phyloP scores from a whole-genome alignment of 225 moss, liverwort and hornwort genomes.

The Bryoerythrophyllum caledonicum region DNA sequence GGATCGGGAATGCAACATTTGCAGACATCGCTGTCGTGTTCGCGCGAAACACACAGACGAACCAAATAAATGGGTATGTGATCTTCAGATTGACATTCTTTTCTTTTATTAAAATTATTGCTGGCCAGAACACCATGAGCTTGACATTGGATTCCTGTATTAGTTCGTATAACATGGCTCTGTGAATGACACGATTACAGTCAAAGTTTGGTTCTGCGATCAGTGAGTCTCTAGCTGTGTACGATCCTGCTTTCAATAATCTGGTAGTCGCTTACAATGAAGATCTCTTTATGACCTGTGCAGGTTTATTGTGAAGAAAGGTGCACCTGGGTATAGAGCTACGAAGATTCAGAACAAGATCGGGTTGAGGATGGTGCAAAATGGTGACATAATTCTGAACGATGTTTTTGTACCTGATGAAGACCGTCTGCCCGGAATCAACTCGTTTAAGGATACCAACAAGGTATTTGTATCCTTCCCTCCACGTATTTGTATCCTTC shows the following conservation, averaged over 20 bases:
- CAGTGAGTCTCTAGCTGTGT: background rate
- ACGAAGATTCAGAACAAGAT: conserved; percentile 99
- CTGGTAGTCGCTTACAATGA: background rate
- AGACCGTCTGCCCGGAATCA: conserved; percentile 78
- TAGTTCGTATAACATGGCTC: background rate
- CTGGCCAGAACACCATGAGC: background rate
- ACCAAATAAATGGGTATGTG: conserved; percentile 91
- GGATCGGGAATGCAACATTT: conserved; percentile 98
- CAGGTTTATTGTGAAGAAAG: conserved; percentile 91
- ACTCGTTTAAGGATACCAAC: conserved; percentile 82
- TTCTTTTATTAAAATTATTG: background rate
- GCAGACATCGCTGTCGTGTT: conserved; percentile 87
- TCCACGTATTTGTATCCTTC: conserved; percentile 33
- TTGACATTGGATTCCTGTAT: background rate
- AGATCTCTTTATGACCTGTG: conserved; percentile 14
- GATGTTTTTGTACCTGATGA: conserved; percentile 82
- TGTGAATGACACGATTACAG: background rate
- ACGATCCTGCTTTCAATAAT: conserved; percentile 1
- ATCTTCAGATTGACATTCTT: background rate
- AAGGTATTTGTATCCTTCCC: conserved; percentile 49
- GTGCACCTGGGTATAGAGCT: conserved; percentile 66
- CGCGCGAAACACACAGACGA: conserved; percentile 72
- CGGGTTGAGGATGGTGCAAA: conserved; percentile 95
- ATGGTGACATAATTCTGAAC: conserved; percentile 73
- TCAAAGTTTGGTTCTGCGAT: background rate